These are phyloP conservation scores for Madurella fahalii DNA, from an alignment of 2,329 filamentous ascomycete species.

Conservation along the genomic window DNA sequence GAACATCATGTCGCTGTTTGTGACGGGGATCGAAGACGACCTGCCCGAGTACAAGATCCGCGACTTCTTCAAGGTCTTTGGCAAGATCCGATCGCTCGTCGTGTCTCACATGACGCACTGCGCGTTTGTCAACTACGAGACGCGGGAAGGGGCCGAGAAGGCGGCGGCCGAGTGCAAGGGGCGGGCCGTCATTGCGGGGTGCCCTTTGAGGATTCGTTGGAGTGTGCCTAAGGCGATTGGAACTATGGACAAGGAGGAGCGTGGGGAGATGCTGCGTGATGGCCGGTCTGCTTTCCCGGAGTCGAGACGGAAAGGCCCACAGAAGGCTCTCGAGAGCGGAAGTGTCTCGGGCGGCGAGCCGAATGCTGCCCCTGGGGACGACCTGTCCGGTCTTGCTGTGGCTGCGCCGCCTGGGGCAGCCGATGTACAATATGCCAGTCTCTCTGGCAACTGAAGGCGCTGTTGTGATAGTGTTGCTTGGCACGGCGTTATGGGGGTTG, in stretches of 20 bases:
- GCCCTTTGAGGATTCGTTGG: slow-evolving; percentile 86
- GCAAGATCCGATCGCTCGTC: slow-evolving; percentile 85
- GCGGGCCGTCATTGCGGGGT: slow-evolving; percentile 83
- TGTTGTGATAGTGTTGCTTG: not conserved
- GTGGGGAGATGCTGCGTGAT: slow-evolving; percentile 75
- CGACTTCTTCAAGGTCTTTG: slow-evolving; percentile 83
- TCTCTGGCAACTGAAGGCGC: slow-evolving; percentile 55
- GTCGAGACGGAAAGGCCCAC: slow-evolving; percentile 37
- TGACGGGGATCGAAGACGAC: slow-evolving; percentile 94
- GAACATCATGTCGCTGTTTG: slow-evolving; percentile 88
- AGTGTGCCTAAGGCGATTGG: slow-evolving; percentile 88
- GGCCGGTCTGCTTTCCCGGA: slow-evolving; percentile 58
- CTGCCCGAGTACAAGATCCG: slow-evolving; percentile 88
- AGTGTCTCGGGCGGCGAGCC: slow-evolving; percentile 25
- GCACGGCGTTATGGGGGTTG: slow-evolving; percentile 23
- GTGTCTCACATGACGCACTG: slow-evolving; percentile 97
- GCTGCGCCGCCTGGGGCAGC: slow-evolving; percentile 75
- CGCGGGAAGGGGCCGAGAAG: slow-evolving; percentile 76
- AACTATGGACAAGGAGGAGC: slow-evolving; percentile 82
- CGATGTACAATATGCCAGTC: slow-evolving; percentile 78
- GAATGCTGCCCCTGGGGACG: slow-evolving; percentile 25
- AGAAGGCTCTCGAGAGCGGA: slow-evolving; percentile 32
- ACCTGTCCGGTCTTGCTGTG: slow-evolving; percentile 42
- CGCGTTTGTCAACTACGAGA: slow-evolving; percentile 92
- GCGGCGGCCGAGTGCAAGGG: slow-evolving; percentile 84